phyloP scores from a whole-genome alignment of 441 rosid species.

The Gossypium schwendimanii region DNA sequence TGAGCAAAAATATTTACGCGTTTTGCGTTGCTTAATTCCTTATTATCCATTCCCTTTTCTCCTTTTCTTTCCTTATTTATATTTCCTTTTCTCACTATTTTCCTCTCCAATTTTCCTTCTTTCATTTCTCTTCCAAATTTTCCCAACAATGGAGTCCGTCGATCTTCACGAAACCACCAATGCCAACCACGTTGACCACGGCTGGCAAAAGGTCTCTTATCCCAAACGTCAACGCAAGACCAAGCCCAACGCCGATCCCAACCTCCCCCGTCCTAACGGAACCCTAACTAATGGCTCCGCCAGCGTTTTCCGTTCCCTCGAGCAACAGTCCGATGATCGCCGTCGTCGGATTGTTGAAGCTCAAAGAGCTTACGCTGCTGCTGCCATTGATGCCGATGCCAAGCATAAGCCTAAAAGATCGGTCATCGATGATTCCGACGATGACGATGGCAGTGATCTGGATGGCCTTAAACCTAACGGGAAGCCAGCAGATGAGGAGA shows the following conservation, averaged over 20 bases:
- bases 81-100: background rate
- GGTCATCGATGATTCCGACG: constrained; percentile 33
- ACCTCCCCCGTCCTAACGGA: constrained; percentile 17
- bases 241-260: constrained; percentile 32
- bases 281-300: constrained; percentile 26
- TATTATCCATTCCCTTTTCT: background rate
- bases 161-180: constrained; percentile 30
- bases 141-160: constrained; percentile 36
- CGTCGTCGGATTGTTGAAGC: constrained; percentile 42
- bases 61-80: background rate
- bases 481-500: constrained; percentile 30
- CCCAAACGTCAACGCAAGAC: constrained; percentile 58
- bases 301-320: constrained; percentile 49
- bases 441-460: constrained; percentile 35
- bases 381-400: constrained; percentile 11
- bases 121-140: background rate
- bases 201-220: constrained; percentile 75
- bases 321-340: constrained; percentile 57
- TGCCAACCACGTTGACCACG: constrained; percentile 38
- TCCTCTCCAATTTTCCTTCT: background rate
- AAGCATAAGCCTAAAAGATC: constrained; percentile 48
- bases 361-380: constrained; percentile 31
- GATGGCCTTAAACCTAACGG: constrained; percentile 26
- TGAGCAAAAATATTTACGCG: background rate
- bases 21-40: background rate